phyloP scores from a whole-genome alignment of 2,329 filamentous ascomycete genomes.

The Teratosphaeria gauchensis region DNA sequence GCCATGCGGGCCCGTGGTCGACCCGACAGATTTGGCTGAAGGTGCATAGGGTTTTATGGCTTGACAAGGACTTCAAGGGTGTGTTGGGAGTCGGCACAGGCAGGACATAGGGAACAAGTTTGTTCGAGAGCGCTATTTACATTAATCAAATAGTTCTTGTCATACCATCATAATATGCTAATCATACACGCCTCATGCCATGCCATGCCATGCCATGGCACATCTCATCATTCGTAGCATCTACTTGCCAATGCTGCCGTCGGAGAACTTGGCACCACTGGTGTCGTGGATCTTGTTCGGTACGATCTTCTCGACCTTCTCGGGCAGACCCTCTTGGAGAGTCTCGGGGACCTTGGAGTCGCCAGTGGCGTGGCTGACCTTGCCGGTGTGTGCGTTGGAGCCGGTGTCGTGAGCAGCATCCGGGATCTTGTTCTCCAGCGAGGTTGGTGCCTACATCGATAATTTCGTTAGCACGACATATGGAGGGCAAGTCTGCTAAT shows the following conservation, averaged over 20 bases:
- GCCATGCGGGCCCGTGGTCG: too few species aligned
- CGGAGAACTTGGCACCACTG: constrained; percentile 14
- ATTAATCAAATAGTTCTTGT: not conserved
- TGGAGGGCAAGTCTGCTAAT: not conserved
- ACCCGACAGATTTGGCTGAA: too few species aligned
- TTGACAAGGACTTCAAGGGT: too few species aligned
- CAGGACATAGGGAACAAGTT: not conserved
- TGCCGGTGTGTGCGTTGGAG: constrained; percentile 23
- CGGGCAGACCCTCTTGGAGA: constrained; percentile 35
- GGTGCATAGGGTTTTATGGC: too few species aligned
- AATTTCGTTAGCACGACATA: too few species aligned
- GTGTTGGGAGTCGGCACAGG: not conserved
- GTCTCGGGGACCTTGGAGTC: constrained; percentile 33
- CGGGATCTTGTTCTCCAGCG: constrained; percentile 31
- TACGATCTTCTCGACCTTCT: constrained; percentile 35
- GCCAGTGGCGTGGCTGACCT: constrained; percentile 32
- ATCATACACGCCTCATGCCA: not conserved
- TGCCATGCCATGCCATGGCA: not conserved
- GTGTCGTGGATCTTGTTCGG: constrained; percentile 37
- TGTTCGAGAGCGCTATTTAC: not conserved
- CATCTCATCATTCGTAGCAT: not conserved
- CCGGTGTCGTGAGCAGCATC: constrained; percentile 31
- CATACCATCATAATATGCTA: not conserved
- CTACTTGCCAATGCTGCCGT: constrained; percentile 14
- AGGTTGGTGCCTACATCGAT: constrained; percentile 18